Percentiles rank a stretch among this genome's conserved stretches.
phyloP scores from a whole-genome alignment of 331 rosid genomes.

The Quercus phellos region DNA sequence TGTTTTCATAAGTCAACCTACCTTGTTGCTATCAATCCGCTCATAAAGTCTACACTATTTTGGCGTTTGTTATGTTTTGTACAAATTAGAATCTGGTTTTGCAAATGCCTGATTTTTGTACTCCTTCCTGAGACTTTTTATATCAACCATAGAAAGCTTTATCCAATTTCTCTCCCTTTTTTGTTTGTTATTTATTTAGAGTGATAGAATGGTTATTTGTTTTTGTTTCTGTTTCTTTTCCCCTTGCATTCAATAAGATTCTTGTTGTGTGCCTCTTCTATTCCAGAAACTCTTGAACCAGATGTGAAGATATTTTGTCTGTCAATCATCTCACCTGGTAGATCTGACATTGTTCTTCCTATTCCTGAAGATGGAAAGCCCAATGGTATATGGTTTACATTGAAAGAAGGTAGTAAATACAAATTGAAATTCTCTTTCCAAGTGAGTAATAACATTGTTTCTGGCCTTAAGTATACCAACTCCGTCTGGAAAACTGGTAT shows the following conservation, averaged over 20 bases:
- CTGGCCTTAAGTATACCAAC: constrained; percentile 88
- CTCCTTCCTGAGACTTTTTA: not conserved
- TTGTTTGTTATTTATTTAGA: no score
- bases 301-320: constrained; percentile 74
- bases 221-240: not conserved
- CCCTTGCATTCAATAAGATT: not conserved
- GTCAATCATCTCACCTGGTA: constrained; percentile 63
- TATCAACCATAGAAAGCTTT: not conserved
- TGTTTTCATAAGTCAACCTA: not conserved
- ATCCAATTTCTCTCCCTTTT: not conserved
- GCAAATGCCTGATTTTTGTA: not conserved
- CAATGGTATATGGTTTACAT: constrained; percentile 85
- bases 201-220: no score
- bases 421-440: constrained; percentile 63
- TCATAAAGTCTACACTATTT: not conserved
- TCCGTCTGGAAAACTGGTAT: constrained; percentile 87
- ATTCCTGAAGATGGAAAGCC: constrained; percentile 81
- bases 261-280: not conserved
- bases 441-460: constrained; percentile 80
- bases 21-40: not conserved
- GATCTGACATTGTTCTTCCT: constrained; percentile 83
- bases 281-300: constrained; percentile 76
- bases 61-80: not conserved
- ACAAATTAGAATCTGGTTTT: not conserved
- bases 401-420: constrained; percentile 84